Percentiles rank a stretch among this genome's conserved stretches.
phyloP scores from a whole-genome alignment of 2,329 filamentous ascomycete species.

The Penicillium janthinellum region DNA sequence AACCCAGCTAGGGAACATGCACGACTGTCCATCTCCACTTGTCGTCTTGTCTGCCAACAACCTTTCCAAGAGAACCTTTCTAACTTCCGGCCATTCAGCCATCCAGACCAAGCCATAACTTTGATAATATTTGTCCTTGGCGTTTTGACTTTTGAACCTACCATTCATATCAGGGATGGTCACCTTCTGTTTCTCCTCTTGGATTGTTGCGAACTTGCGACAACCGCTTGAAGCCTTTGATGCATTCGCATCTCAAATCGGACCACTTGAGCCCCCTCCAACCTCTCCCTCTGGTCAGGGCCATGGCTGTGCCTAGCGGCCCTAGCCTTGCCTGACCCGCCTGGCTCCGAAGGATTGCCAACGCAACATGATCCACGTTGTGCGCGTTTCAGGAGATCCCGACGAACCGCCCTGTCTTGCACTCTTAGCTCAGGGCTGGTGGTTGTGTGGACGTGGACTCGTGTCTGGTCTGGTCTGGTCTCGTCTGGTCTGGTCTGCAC shows the following conservation, averaged over 20 bases:
- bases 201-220: background rate
- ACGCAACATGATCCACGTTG: constrained; percentile 14
- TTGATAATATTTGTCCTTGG: background rate
- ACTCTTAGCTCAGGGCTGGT: background rate
- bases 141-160: background rate
- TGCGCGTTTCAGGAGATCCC: constrained; percentile 11
- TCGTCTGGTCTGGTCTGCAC: background rate
- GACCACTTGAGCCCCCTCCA: background rate
- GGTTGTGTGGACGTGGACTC: background rate
- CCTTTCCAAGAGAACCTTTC: background rate
- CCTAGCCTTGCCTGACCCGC: background rate
- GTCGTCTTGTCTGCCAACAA: background rate
- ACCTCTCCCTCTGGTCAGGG: background rate
- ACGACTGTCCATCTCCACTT: constrained; percentile 12
- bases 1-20: constrained; percentile 18
- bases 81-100: background rate
- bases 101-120: background rate
- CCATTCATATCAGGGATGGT: background rate
- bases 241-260: background rate
- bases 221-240: too few species aligned
- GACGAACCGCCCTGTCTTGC: background rate
- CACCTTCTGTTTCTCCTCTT: background rate
- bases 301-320: background rate
- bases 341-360: constrained; percentile 12
- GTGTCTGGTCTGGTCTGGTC: background rate